A percentile compares a stretch with the other conserved stretches of the same genome.
Conservation (phyloP, 768 basidiomycete species). For the Rhodotorula toruloides region DNA sequence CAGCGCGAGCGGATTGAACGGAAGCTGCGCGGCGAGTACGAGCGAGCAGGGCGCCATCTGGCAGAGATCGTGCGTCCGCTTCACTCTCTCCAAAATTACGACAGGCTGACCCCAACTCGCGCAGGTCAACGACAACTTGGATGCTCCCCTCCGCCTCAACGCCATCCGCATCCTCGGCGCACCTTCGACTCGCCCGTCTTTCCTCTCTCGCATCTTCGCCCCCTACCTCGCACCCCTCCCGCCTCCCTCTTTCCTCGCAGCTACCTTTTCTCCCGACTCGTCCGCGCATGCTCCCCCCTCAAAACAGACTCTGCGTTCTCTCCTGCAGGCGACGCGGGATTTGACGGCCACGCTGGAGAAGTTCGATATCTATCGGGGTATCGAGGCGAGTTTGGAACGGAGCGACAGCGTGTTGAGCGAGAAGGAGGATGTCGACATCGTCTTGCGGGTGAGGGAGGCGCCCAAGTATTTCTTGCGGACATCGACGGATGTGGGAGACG, state of each 20-base stretch:
- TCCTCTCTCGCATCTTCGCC: conserved; percentile 70
- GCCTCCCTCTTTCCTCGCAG: conserved; percentile 41
- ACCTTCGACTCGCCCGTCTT: conserved; percentile 64
- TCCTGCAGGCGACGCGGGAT: conserved; percentile 64
- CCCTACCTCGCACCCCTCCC: conserved; percentile 54
- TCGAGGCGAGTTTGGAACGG: conserved; percentile 62
- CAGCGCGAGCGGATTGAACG: conserved; percentile 67
- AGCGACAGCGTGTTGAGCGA: conserved; percentile 56
- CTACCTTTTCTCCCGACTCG: conserved; percentile 40
- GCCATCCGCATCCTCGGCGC: conserved; percentile 79
- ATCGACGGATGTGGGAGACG: conserved; percentile 85
- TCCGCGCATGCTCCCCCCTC: conserved; percentile 40
- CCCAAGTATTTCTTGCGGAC: conserved; percentile 72
- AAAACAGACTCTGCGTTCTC: conserved; percentile 55
- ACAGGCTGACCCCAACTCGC: neutral
- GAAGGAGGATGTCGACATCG: conserved; percentile 66
- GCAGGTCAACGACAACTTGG: conserved; percentile 66
- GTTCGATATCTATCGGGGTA: conserved; percentile 67
- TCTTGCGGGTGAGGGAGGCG: conserved; percentile 70
- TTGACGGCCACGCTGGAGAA: conserved; percentile 63
- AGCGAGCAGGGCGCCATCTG: conserved; percentile 61
- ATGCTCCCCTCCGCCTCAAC: conserved; percentile 63
- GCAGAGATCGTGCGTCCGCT: conserved; percentile 57
- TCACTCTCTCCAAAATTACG: neutral
- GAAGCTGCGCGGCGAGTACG: conserved; percentile 69